These are phyloP conservation scores for Pleurotus platypus DNA, from an alignment of 768 basidiomycete genomes.

Conservation along the genomic window DNA sequence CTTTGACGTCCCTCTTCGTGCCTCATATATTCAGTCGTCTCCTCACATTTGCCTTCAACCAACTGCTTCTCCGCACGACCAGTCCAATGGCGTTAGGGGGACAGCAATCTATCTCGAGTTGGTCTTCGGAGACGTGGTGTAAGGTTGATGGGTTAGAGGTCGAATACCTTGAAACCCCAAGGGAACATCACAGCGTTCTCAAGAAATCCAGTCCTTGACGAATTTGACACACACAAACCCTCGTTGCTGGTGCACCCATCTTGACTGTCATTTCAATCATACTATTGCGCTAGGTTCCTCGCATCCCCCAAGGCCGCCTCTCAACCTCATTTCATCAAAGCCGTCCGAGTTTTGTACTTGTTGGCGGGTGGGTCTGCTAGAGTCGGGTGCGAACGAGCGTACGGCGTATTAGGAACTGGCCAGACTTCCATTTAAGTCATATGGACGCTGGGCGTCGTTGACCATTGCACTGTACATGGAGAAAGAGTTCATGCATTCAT, in stretches of 20 bases:
- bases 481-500: too few species aligned
- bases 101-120: conserved; percentile 95
- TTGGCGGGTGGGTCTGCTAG: conserved; percentile 68
- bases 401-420: too few species aligned
- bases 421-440: too few species aligned
- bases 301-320: conserved; percentile 49
- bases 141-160: neutral
- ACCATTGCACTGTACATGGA: too few species aligned
- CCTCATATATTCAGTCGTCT: conserved; percentile 83
- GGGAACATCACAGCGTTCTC: neutral
- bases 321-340: conserved; percentile 63
- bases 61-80: conserved; percentile 77
- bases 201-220: conserved; percentile 22
- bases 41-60: conserved; percentile 88
- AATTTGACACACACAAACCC: conserved; percentile 66
- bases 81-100: conserved; percentile 83
- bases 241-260: conserved; percentile 65
- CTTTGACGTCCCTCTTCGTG: conserved; percentile 58
- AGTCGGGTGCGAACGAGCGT: conserved; percentile 84
- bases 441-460: too few species aligned
- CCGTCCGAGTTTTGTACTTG: conserved; percentile 70
- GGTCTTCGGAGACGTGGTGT: conserved; percentile 71
- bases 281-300: conserved; percentile 46
- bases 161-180: neutral
- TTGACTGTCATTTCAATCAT: conserved; percentile 46